Evolutionary conservation across 2,329 filamentous ascomycete genomes (phyloP), one percentile per base, ranked within the genome.

Genomic region (Colletotrichum sp.): DNA sequence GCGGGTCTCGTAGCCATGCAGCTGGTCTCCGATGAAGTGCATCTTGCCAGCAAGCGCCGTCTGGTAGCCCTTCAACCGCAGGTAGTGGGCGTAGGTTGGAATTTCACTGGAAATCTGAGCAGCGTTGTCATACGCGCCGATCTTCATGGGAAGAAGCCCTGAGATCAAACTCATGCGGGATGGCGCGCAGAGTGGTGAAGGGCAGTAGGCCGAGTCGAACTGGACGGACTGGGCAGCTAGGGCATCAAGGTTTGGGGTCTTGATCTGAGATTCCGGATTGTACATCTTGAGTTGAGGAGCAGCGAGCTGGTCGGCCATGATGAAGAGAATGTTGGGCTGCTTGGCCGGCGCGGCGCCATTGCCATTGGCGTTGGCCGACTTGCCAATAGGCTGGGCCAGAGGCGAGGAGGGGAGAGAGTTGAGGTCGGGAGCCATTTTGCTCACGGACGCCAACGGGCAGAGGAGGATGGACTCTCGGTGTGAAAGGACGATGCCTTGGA

Each of bases 221-320:
- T 98, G 94, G 36, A 98, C 96, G 12, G 95, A 94, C 76, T 92
- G 92, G 79, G 93, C 91, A 3, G 96, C 95, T 78, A 98, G 90
- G 68, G 92, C 91, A 85, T 98, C 95, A 76, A 98, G 91, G 86
- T 98, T 93, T 64, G 96, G 96, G 1, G 96, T 98, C 86, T 96
- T 95, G 89, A 98, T 98, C 83, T 95, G 94, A 2, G 96, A 98
- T 68, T 94, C 89, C 62, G 93, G 91, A 85, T 98, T 96, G 88
- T 98, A 96, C 88, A 98, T 96, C 88, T 96, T 96, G 80, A 98
- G 92, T 80, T 96, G 91, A 21, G 96, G 96, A 32, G 96, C 96
- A 21, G 96, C 95, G 84, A 98, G 92, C 88, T 98, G 96, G 86
- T 98, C 96, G 71, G 96, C 96, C 96, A 98, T 98, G 87, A 98